Conservation (phyloP, 371 early-diverging fungal genomes). For the Rhizopus sp. region DNA sequence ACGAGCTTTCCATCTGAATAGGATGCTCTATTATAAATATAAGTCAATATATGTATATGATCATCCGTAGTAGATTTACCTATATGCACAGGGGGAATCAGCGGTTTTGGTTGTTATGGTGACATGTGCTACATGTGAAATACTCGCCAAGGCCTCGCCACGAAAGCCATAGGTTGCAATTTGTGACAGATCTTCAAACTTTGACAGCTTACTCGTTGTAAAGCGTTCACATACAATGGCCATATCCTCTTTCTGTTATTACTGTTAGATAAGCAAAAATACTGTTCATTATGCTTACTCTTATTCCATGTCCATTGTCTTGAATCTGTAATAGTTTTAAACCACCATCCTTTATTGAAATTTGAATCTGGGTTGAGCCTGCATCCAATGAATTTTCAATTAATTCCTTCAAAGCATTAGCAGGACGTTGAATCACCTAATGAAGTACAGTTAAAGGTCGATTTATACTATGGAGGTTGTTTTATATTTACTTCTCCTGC, state of each 20-base stretch:
- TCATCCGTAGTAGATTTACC: slow-evolving; percentile 27
- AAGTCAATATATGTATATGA: neutral
- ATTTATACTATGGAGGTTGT: neutral
- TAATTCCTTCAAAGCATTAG: slow-evolving; percentile 96
- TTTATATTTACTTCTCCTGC: slow-evolving; percentile 82
- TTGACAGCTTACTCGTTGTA: slow-evolving; percentile 92
- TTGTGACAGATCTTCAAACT: slow-evolving; percentile 83
- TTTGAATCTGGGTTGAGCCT: slow-evolving; percentile 79
- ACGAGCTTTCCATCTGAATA: slow-evolving; percentile 86
- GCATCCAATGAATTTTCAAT: slow-evolving; percentile 99
- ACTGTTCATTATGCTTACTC: slow-evolving; percentile 35
- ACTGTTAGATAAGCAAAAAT: neutral
- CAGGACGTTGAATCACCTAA: slow-evolving; percentile 93
- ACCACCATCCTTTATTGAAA: slow-evolving; percentile 87
- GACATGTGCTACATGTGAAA: slow-evolving; percentile 91
- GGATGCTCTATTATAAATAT: slow-evolving; percentile 53
- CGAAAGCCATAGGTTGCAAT: slow-evolving; percentile 98
- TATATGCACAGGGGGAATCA: slow-evolving; percentile 83
- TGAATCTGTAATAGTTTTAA: slow-evolving; percentile 90
- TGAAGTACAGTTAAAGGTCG: neutral
- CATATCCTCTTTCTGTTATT: slow-evolving; percentile 71
- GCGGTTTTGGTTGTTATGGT: slow-evolving; percentile 86
- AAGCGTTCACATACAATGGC: slow-evolving; percentile 90
- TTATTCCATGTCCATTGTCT: slow-evolving; percentile 98
- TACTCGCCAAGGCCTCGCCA: slow-evolving; percentile 98